These are phyloP conservation scores for Aspergillus ostianus DNA, from an alignment of 495 filamentous ascomycete genomes.

Conservation along the genomic window DNA sequence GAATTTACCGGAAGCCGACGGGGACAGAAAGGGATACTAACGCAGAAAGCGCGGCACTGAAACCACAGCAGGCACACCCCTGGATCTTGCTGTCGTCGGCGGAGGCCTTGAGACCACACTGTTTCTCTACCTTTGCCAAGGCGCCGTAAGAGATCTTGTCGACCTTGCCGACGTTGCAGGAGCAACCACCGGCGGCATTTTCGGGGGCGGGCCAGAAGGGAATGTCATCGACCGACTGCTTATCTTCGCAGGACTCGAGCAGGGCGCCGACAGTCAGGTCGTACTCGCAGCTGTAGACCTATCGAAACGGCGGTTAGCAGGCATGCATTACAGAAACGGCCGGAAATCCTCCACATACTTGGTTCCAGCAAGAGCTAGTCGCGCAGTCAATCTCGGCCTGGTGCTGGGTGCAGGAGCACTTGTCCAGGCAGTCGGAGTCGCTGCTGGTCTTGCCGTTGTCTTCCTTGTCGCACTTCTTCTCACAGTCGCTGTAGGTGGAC, in stretches of 20 bases:
- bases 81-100: not conserved
- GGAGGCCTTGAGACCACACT: not conserved
- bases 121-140: not conserved
- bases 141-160: slow-evolving; percentile 1
- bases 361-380: slow-evolving; percentile 25
- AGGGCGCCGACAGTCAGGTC: slow-evolving; percentile 18
- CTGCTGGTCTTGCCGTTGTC: slow-evolving; percentile 12
- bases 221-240: slow-evolving; percentile 9
- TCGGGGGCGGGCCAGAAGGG: slow-evolving; percentile 26
- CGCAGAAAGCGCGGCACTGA: slow-evolving; percentile 23
- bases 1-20: too few species aligned
- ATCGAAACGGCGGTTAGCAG: not conserved
- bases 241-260: slow-evolving; percentile 1
- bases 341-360: slow-evolving; percentile 9
- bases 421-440: slow-evolving; percentile 20
- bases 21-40: slow-evolving; percentile 1
- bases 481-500: slow-evolving; percentile 10
- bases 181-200: slow-evolving; percentile 24
- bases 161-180: slow-evolving; percentile 24
- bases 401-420: slow-evolving; percentile 14
- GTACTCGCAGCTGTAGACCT: slow-evolving; percentile 31
- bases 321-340: not conserved
- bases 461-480: slow-evolving; percentile 16
- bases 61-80: slow-evolving; percentile 23
- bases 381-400: slow-evolving; percentile 21